Conservation (phyloP, 1,284 basidiomycete species). For the Polyporus tsugae region DNA sequence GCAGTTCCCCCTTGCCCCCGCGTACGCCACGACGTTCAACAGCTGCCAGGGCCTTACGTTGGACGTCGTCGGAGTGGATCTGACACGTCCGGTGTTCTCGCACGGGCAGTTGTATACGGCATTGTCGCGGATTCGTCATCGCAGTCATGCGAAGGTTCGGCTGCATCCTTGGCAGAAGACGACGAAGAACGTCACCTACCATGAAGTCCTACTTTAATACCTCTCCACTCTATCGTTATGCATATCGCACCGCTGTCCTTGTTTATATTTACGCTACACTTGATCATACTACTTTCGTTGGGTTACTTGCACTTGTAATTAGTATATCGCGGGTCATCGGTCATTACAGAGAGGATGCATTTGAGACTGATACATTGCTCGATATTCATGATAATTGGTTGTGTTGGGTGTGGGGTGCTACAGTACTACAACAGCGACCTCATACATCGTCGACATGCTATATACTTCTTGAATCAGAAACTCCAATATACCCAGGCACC, state of each 20-base stretch:
- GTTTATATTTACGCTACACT: neutral
- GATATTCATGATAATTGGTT: neutral
- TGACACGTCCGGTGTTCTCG: constrained; percentile 47
- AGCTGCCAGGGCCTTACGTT: constrained; percentile 53
- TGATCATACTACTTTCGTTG: neutral
- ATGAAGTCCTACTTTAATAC: constrained; percentile 25
- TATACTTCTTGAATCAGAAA: constrained; percentile 8
- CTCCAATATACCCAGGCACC: neutral
- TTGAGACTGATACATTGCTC: neutral
- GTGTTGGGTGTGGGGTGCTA: constrained; percentile 20
- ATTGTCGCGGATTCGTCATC: constrained; percentile 46
- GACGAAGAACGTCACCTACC: constrained; percentile 40
- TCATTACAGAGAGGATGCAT: neutral
- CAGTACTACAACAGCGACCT: constrained; percentile 23
- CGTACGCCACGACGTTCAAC: constrained; percentile 54
- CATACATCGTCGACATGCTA: constrained; percentile 21
- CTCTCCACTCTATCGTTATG: neutral
- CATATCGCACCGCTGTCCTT: neutral
- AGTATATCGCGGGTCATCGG: neutral
- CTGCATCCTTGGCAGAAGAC: constrained; percentile 28
- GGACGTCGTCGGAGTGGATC: constrained; percentile 47
- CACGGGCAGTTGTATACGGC: constrained; percentile 56
- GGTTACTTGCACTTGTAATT: neutral
- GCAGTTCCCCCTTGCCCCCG: constrained; percentile 51
- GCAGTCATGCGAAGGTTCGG: constrained; percentile 39